Conservation (phyloP, 2,329 filamentous ascomycete genomes). For the Colletotrichum echinochloae region DNA sequence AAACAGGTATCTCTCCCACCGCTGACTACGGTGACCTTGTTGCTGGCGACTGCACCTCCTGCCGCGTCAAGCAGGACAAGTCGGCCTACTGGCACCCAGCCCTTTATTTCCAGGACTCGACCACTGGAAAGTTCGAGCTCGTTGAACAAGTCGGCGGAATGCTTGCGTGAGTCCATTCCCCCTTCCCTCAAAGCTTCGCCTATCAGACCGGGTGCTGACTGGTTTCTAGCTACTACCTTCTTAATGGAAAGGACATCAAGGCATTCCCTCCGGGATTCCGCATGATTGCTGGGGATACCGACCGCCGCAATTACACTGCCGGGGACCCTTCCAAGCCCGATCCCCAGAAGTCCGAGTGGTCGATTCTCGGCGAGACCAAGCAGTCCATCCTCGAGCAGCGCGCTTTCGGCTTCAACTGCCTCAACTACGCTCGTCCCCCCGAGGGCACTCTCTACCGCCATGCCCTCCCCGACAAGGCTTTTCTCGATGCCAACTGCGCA, state of each 20-base stretch:
- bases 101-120: conserved; percentile 78
- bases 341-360: conserved; percentile 78
- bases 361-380: conserved; percentile 67
- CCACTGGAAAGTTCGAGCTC: conserved; percentile 73
- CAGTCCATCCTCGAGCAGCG: conserved; percentile 81
- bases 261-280: conserved; percentile 83
- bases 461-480: conserved; percentile 82
- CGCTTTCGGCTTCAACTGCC: conserved; percentile 93
- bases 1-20: conserved; percentile 72
- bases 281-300: conserved; percentile 83
- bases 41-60: conserved; percentile 80
- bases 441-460: conserved; percentile 86
- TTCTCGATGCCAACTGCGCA: conserved; percentile 83
- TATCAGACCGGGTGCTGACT: conserved; percentile 15
- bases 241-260: conserved; percentile 72
- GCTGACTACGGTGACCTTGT: conserved; percentile 69
- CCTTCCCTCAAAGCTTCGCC: conserved; percentile 6
- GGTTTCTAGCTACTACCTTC: conserved; percentile 83
- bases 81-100: conserved; percentile 90
- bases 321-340: conserved; percentile 75
- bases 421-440: conserved; percentile 77
- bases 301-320: conserved; percentile 76
- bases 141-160: conserved; percentile 84
- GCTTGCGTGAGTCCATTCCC: conserved; percentile 75
- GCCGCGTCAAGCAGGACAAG: conserved; percentile 81